These are phyloP conservation scores for Cornus suecica DNA, from an alignment of 148 eudicot species.

Conservation along the genomic window DNA sequence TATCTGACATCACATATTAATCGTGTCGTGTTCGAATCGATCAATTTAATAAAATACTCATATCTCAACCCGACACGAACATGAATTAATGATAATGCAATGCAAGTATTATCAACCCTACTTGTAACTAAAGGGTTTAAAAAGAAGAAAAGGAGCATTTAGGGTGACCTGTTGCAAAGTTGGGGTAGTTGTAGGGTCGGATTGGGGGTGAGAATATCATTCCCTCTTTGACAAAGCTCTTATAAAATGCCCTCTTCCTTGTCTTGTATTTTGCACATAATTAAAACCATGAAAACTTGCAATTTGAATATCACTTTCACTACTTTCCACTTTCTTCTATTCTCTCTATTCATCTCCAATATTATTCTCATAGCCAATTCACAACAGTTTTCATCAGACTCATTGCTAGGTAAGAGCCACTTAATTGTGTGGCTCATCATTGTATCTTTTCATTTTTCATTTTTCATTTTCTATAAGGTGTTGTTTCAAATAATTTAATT, in stretches of 20 bases:
- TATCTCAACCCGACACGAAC: too few species aligned
- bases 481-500: too few species aligned
- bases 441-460: neutral
- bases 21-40: too few species aligned
- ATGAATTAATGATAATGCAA: too few species aligned
- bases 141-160: too few species aligned
- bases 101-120: too few species aligned
- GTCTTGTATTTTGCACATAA: neutral
- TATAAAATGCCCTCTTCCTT: neutral
- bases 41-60: too few species aligned
- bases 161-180: too few species aligned
- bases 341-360: neutral
- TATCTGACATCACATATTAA: too few species aligned
- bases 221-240: neutral
- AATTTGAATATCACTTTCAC: neutral
- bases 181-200: neutral
- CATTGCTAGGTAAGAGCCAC: neutral
- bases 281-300: neutral
- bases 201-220: neutral
- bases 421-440: neutral
- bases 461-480: neutral
- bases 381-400: neutral
- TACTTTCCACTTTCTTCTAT: neutral
- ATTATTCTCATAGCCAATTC: neutral
- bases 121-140: too few species aligned